Conservation (phyloP, 2,329 filamentous ascomycete species). For the Cryphonectria naterciae region DNA sequence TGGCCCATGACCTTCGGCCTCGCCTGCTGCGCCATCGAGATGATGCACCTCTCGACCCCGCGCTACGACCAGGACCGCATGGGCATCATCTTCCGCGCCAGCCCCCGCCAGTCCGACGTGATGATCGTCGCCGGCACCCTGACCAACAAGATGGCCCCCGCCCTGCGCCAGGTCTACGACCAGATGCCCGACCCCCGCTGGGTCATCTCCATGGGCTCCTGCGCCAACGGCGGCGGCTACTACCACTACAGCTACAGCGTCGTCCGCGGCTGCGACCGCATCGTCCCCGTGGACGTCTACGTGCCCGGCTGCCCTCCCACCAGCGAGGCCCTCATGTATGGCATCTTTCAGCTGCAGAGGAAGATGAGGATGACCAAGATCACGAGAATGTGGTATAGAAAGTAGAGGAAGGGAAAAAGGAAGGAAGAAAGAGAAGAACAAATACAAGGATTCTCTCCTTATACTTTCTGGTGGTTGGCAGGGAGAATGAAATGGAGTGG, state of each 20-base stretch:
- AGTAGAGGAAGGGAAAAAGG: constrained; percentile 37
- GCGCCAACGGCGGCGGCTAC: constrained; percentile 73
- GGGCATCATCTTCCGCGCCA: constrained; percentile 77
- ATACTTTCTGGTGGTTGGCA: neutral
- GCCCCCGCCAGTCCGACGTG: constrained; percentile 75
- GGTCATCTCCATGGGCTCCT: constrained; percentile 74
- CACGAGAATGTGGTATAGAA: constrained; percentile 56
- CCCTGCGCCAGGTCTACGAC: constrained; percentile 88
- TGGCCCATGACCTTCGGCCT: constrained; percentile 91
- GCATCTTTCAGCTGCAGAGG: constrained; percentile 70
- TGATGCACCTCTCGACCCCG: constrained; percentile 89
- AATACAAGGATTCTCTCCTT: no score
- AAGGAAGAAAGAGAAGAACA: neutral
- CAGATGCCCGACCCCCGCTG: constrained; percentile 93
- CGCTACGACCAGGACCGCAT: constrained; percentile 88
- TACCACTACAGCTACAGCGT: constrained; percentile 76
- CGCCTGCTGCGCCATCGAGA: constrained; percentile 87
- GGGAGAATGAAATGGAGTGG: neutral
- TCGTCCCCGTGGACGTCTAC: constrained; percentile 71
- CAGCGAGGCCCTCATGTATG: constrained; percentile 52
- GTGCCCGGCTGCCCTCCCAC: constrained; percentile 65
- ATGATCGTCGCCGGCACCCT: constrained; percentile 94
- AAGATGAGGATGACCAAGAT: constrained; percentile 63
- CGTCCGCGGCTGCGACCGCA: constrained; percentile 65
- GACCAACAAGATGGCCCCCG: constrained; percentile 95